Evolutionary conservation across 805 yeast genomes (phyloP).

Genomic region (Ogataea salicorniae): DNA sequence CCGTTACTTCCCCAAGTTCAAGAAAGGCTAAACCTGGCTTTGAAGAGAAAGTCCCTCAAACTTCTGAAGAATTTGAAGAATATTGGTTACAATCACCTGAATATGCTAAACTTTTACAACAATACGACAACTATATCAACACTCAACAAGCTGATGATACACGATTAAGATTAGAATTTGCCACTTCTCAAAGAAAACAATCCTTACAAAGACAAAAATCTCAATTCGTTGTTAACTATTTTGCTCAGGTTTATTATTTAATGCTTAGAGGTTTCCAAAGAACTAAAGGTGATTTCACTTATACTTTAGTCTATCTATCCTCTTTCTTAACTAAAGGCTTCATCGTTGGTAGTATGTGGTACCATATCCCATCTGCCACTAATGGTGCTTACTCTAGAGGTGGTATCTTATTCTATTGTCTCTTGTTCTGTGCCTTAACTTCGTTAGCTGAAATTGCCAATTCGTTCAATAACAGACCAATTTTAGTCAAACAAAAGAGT

Average conservation of each 20-base stretch:
- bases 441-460: slow-evolving; percentile 60
- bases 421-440: slow-evolving; percentile 56
- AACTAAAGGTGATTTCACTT: slow-evolving; percentile 55
- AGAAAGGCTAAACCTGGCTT: slow-evolving; percentile 46
- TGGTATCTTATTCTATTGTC: slow-evolving; percentile 56
- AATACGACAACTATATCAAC: slow-evolving; percentile 36
- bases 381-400: slow-evolving; percentile 56
- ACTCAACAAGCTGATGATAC: slow-evolving; percentile 36
- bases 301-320: slow-evolving; percentile 46
- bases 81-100: slow-evolving; percentile 57
- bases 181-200: slow-evolving; percentile 35
- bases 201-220: slow-evolving; percentile 32
- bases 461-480: slow-evolving; percentile 55
- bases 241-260: slow-evolving; percentile 46
- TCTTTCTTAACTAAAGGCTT: slow-evolving; percentile 56
- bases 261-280: slow-evolving; percentile 55
- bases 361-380: slow-evolving; percentile 45
- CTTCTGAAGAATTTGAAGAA: slow-evolving; percentile 52
- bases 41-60: slow-evolving; percentile 50
- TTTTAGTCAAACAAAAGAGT: slow-evolving; percentile 57
- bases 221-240: slow-evolving; percentile 37
- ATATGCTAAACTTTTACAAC: slow-evolving; percentile 35
- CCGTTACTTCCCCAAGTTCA: slow-evolving; percentile 62
- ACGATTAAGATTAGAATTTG: slow-evolving; percentile 37
- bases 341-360: slow-evolving; percentile 57